Conservation (phyloP, 306 rosid species). For the Ceratonia siliqua region DNA sequence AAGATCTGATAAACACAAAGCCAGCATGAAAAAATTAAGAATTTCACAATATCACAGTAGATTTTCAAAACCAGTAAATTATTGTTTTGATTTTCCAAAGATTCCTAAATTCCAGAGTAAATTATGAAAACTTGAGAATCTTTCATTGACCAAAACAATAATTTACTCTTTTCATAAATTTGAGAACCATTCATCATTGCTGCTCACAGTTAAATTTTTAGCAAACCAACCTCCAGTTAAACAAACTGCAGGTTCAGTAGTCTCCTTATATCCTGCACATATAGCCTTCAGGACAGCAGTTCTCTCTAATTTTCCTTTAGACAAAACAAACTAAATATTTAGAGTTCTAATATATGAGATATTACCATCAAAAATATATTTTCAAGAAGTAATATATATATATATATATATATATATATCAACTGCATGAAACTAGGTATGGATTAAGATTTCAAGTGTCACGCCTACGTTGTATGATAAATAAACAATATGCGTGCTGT, state of each 20-base stretch:
- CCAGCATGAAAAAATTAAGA: neutral
- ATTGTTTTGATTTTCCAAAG: too few species aligned
- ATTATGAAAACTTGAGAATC: too few species aligned
- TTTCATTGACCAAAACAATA: too few species aligned
- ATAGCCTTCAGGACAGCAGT: slow-evolving; percentile 72
- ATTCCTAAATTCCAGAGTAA: too few species aligned
- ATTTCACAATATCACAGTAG: neutral
- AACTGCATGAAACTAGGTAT: neutral
- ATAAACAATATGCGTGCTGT: too few species aligned
- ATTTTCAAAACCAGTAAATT: neutral
- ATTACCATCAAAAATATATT: slow-evolving; percentile 3
- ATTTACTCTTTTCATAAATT: too few species aligned
- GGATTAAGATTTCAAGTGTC: neutral
- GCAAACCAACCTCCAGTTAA: slow-evolving; percentile 67
- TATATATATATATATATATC: too few species aligned
- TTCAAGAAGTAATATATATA: neutral
- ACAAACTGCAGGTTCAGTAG: slow-evolving; percentile 78
- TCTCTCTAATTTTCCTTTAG: slow-evolving; percentile 86
- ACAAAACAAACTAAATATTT: slow-evolving; percentile 32
- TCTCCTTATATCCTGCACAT: slow-evolving; percentile 89
- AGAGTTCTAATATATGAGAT: slow-evolving; percentile 22
- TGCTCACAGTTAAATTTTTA: slow-evolving; percentile 4
- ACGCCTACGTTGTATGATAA: too few species aligned
- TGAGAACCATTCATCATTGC: neutral
- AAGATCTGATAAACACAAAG: slow-evolving; percentile 52